phyloP scores from a whole-genome alignment of 2,329 filamentous ascomycete species.

The Scedosporium boydii region DNA sequence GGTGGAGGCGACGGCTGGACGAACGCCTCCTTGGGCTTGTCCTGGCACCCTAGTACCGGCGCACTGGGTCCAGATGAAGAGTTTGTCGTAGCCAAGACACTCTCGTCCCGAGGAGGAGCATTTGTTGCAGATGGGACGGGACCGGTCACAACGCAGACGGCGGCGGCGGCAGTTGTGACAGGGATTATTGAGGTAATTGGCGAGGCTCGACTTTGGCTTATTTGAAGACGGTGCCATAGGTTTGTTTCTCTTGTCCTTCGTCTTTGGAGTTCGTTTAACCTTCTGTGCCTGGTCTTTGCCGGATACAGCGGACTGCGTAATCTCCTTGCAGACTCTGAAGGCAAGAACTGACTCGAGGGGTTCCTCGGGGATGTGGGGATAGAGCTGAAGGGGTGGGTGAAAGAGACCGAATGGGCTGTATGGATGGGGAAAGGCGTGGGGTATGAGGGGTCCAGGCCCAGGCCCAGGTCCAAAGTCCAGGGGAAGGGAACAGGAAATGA shows the following conservation, averaged over 20 bases:
- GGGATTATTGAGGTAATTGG: slow-evolving; percentile 20
- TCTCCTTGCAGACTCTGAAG: background rate
- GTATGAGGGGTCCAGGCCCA: background rate
- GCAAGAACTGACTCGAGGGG: background rate
- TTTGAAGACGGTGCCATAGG: background rate
- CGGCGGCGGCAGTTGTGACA: slow-evolving; percentile 55
- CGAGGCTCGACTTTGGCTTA: slow-evolving; percentile 1
- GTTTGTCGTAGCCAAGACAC: slow-evolving; percentile 52
- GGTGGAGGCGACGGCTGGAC: too few species aligned
- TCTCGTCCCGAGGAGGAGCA: slow-evolving; percentile 44
- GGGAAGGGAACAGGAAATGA: background rate
- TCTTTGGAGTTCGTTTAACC: background rate
- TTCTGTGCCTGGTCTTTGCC: background rate
- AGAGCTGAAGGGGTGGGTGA: background rate
- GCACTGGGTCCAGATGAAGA: slow-evolving; percentile 48
- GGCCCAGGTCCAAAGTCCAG: background rate
- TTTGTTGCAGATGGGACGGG: slow-evolving; percentile 49
- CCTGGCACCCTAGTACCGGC: background rate
- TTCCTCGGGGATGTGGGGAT: background rate
- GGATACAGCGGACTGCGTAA: background rate
- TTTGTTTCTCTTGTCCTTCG: background rate
- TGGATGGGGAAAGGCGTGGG: background rate
- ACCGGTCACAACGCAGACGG: slow-evolving; percentile 53
- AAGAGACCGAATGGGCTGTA: background rate
- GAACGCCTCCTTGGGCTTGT: background rate